phyloP scores from a whole-genome alignment of 768 basidiomycete genomes.

The Trametes elegans region DNA sequence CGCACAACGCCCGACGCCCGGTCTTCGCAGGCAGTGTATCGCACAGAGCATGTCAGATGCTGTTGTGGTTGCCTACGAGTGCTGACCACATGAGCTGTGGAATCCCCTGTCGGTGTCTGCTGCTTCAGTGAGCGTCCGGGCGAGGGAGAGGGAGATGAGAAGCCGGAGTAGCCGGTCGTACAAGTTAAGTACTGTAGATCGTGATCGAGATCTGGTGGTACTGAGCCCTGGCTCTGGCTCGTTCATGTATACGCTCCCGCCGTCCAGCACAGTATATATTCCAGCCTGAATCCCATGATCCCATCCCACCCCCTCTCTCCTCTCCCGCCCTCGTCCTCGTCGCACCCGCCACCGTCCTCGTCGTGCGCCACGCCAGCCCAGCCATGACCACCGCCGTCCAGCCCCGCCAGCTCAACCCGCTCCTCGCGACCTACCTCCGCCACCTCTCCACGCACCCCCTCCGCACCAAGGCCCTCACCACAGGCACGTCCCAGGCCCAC shows the following conservation, averaged over 20 bases:
- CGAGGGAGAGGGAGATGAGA: conserved; percentile 2
- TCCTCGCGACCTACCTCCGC: conserved; percentile 68
- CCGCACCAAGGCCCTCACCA: conserved; percentile 78
- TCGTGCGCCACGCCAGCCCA: not conserved
- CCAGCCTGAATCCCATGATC: not conserved
- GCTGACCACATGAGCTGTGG: too few species aligned
- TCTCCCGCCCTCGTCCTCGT: not conserved
- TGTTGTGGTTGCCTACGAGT: too few species aligned
- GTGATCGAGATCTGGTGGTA: conserved; percentile 12
- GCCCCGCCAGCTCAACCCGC: conserved; percentile 37
- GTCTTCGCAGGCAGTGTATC: too few species aligned
- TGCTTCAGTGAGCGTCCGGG: too few species aligned
- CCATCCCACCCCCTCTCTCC: not conserved
- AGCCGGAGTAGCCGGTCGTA: conserved; percentile 5
- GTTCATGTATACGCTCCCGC: not conserved
- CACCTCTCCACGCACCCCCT: conserved; percentile 69
- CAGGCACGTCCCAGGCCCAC: conserved; percentile 42
- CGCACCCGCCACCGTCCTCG: not conserved
- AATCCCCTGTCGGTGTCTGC: too few species aligned
- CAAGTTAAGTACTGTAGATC: conserved; percentile 9
- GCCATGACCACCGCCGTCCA: conserved; percentile 23
- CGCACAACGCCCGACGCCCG: not conserved
- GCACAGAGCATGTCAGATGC: too few species aligned
- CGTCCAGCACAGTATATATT: too few species aligned
- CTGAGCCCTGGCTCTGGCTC: not conserved